These are phyloP conservation scores for Aureobasidium sp. DNA, from an alignment of 2,329 filamentous ascomycete genomes.

Conservation along the genomic window DNA sequence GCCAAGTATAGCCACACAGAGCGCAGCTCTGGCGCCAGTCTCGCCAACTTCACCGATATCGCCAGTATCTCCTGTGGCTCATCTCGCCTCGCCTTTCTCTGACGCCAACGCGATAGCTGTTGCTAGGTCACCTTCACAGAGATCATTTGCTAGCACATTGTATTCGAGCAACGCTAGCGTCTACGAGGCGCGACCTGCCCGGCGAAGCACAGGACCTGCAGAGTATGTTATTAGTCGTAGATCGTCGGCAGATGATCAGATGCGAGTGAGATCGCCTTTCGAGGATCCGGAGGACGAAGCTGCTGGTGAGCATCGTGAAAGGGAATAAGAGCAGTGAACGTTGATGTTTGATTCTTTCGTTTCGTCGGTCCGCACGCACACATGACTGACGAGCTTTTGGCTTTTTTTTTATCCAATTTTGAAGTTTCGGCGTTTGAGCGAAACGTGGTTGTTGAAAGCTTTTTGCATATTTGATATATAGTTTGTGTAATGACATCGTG, in stretches of 20 bases:
- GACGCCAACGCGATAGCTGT: not conserved
- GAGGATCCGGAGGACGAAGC: not conserved
- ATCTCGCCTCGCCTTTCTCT: conserved; percentile 2
- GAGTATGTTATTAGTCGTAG: not conserved
- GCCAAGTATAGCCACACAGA: not conserved
- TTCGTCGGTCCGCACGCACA: not conserved
- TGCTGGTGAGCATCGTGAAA: not conserved
- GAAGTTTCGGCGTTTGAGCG: not conserved
- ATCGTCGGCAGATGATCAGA: not conserved
- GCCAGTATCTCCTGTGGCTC: not conserved
- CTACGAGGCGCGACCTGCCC: conserved; percentile 8
- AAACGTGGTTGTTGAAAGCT: not conserved
- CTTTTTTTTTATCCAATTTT: too few species aligned
- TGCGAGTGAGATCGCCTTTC: conserved; percentile 1
- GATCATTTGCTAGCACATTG: conserved; percentile 9
- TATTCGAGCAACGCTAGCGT: conserved; percentile 16
- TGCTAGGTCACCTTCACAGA: not conserved
- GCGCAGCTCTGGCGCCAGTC: not conserved
- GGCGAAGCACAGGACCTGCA: conserved; percentile 5
- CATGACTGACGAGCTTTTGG: not conserved
- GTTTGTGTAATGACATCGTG: not conserved
- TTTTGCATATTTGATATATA: conserved; percentile 7
- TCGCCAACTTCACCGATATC: not conserved
- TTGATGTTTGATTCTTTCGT: too few species aligned
- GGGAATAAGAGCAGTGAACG: not conserved